Evolutionary conservation across 177 flowering plant species (phyloP), one percentile per base, ranked within the genome.

Genomic region (Vitis hybrid): DNA sequence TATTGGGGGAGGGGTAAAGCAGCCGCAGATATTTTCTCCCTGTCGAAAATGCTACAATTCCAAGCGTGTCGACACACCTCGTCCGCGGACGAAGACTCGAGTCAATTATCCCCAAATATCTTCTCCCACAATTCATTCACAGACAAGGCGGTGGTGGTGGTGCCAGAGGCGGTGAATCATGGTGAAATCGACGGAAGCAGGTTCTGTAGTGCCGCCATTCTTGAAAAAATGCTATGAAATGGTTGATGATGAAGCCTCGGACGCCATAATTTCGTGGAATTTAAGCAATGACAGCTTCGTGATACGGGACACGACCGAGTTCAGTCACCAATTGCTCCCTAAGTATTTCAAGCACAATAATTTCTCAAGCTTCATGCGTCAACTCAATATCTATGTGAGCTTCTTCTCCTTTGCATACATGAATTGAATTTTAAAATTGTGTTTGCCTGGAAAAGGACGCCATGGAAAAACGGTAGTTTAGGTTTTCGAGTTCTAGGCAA

Each of bases 271-370:
- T 39, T 84, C 87, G 0, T 85, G 91, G 91, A 72, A 73, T 50
- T 51, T 48, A 3, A 51, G 59, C 12, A 61, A 60, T 26, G 78
- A 77, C 33, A 83, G 87, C 68, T 87, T 87, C 52, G 74, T 85
- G 8, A 85, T 87, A 5, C 75, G 72, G 82, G 84, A 87, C 51
- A 78, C 62, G 50, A 75, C 87, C 33, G 70, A 72, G 31, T 84
- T 87, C 72, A 75, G 85, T 0, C 73, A 79, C 39, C 66, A 57
- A 4, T 74, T 87, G 75, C 78, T 87, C 20, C 87, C 89, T 9
- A 85, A 78, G 72, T 85, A 76, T 67, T 85, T 82, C 80, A 85
- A 85, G 81, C 91, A 85, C 76, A 84, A 71, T 66, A 87, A 85
- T 55, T 77, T 79, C 76, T 82, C 90, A 39, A 85, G 88, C 69